Evolutionary conservation across 202 grass and related monocot genomes (phyloP), one percentile per base, ranked within the genome.

Genomic region (Musa balbisiana): DNA sequence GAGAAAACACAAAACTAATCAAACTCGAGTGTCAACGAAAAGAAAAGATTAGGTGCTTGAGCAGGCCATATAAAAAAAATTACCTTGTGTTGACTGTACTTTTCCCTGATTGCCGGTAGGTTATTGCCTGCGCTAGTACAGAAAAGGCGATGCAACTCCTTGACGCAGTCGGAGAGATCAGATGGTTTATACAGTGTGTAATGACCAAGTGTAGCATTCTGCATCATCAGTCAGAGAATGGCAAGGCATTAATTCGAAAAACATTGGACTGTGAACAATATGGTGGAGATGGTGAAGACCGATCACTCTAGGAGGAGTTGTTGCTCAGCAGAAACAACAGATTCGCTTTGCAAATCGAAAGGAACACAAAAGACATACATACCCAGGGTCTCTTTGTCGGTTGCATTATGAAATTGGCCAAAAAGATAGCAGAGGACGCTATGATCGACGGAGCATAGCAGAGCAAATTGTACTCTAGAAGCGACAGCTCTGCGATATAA

Each of bases 61-160:
- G 33, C 33, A 43, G 33, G 33, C 33, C 4, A 43, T 19, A 17
- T 10, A 19, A 33, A 53, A 15, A 65, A 22, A 65, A 27, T 51
- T 89, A 97, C 93, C 93, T 97, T 97, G 73, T 97, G 93, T 81
- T 93, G 93, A 80, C 86, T 97, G 74, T 97, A 97, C 69, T 97
- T 97, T 65, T 97, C 90, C 84, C 93, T 88, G 69, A 97, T 89
- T 49, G 93, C 88, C 77, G 90, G 90, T 26, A 93, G 88, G 71
- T 86, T 89, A 53, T 88, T 93, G 66, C 88, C 88, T 16, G 90
- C 76, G 64, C 88, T 84, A 63, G 87, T 89, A 2, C 83, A 89
- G 55, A 91, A 81, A 74, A 97, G 86, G 25, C 77, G 83, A 72
- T 93, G 90, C 56, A 97, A 64, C 21, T 49, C 78, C 81, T 82